phyloP scores from a whole-genome alignment of 495 filamentous ascomycete species.

The Durotheca rogersii region DNA sequence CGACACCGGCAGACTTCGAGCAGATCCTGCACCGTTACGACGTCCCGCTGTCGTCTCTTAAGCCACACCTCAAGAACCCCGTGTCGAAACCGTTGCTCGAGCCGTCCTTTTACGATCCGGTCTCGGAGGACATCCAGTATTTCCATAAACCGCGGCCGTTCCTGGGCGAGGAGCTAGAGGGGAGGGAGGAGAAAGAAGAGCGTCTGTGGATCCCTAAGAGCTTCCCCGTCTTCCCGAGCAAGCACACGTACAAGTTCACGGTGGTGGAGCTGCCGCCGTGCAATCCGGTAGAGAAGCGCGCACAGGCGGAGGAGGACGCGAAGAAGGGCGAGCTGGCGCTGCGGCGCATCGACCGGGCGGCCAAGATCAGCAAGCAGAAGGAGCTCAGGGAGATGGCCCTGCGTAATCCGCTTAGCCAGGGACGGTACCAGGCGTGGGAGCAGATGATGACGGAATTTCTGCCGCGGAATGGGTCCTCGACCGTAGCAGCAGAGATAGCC shows the following conservation, averaged over 20 bases:
- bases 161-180: constrained; percentile 44
- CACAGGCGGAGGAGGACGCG: constrained; percentile 46
- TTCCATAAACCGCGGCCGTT: constrained; percentile 37
- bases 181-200: constrained; percentile 42
- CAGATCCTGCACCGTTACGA: constrained; percentile 38
- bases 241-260: constrained; percentile 50
- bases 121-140: constrained; percentile 31
- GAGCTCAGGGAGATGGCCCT: constrained; percentile 46
- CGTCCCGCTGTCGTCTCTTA: constrained; percentile 36
- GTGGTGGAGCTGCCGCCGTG: constrained; percentile 34
- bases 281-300: constrained; percentile 43
- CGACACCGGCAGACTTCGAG: constrained; percentile 46
- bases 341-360: constrained; percentile 45
- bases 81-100: constrained; percentile 35
- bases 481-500: constrained; percentile 60
- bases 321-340: constrained; percentile 50
- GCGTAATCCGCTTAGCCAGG: constrained; percentile 34
- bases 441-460: constrained; percentile 44
- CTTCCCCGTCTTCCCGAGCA: constrained; percentile 48
- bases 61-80: constrained; percentile 45
- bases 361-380: constrained; percentile 51
- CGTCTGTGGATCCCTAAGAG: constrained; percentile 45
- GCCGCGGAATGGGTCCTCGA: constrained; percentile 53
- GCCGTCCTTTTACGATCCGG: constrained; percentile 35
- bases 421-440: constrained; percentile 47